phyloP scores from a whole-genome alignment of 805 yeast genomes.

The Starmerella etchellsii region DNA sequence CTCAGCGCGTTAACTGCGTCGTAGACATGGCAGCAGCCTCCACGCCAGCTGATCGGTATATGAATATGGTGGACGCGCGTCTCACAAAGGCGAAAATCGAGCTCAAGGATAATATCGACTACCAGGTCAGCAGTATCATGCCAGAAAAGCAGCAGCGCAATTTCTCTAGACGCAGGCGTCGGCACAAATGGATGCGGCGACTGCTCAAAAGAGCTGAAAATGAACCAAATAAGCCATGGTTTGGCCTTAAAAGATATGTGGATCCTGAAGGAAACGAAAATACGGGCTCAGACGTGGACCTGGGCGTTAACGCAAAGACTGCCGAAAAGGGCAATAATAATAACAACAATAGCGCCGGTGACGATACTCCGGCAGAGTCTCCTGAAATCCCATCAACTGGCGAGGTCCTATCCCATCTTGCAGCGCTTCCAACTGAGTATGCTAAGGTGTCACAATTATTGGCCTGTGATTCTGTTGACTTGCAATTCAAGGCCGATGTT shows the following conservation, averaged over 20 bases:
- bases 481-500: conserved; percentile 55
- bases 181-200: conserved; percentile 2
- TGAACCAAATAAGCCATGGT: conserved; percentile 41
- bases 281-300: background rate
- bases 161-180: background rate
- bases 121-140: conserved; percentile 20
- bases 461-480: conserved; percentile 42
- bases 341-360: background rate
- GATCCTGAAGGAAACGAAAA: conserved; percentile 19
- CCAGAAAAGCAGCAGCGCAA: conserved; percentile 1
- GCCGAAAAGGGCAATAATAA: background rate
- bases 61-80: conserved; percentile 34
- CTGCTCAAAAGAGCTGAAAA: background rate
- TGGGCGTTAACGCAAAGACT: background rate
- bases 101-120: conserved; percentile 60
- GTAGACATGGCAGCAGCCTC: conserved; percentile 44
- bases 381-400: conserved; percentile 17
- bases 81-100: conserved; percentile 44
- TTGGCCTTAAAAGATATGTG: conserved; percentile 63
- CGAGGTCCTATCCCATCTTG: conserved; percentile 19
- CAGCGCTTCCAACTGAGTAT: conserved; percentile 44
- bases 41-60: conserved; percentile 44
- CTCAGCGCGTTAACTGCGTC: conserved; percentile 39
- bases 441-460: conserved; percentile 64
- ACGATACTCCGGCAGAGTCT: background rate